A percentile compares a stretch with the other conserved stretches of the same genome.
Evolutionary conservation across 1,139 yeast genomes (phyloP).

Genomic region (Geotrichum citri-aurantii): DNA sequence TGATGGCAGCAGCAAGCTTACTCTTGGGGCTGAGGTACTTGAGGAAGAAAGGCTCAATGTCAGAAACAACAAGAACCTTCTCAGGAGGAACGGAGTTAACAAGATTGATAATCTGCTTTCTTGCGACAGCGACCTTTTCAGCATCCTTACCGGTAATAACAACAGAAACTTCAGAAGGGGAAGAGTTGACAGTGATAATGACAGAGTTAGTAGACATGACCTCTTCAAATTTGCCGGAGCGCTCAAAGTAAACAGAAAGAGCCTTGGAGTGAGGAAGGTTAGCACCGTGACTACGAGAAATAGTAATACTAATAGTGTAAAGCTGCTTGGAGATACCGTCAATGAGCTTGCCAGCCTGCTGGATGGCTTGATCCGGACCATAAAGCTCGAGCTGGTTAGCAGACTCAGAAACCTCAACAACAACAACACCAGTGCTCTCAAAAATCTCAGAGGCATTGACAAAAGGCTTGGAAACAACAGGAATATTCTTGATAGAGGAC

Average conservation of each 20-base stretch:
- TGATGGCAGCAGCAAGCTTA: constrained; percentile 42
- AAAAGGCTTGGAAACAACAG: constrained; percentile 49
- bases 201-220: constrained; percentile 44
- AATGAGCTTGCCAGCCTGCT: constrained; percentile 54
- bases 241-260: constrained; percentile 59
- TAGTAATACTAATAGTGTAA: constrained; percentile 66
- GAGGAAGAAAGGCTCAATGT: constrained; percentile 65
- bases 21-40: constrained; percentile 40
- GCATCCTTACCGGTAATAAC: constrained; percentile 44
- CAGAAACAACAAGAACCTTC: constrained; percentile 52
- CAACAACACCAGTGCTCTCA: constrained; percentile 56
- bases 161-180: constrained; percentile 25
- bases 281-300: constrained; percentile 84
- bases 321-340: constrained; percentile 48
- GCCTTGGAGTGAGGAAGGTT: constrained; percentile 68
- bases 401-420: constrained; percentile 38
- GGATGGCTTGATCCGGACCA: constrained; percentile 57
- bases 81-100: constrained; percentile 74
- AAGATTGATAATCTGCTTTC: constrained; percentile 61
- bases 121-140: constrained; percentile 47
- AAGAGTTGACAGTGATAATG: constrained; percentile 42
- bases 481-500: constrained; percentile 44
- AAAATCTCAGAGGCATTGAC: constrained; percentile 41
- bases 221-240: constrained; percentile 42
- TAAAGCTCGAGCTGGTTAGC: constrained; percentile 49